Base-by-base conservation (phyloP, 371 early-diverging fungal genomes). In the Mucor irregularis region DNA sequence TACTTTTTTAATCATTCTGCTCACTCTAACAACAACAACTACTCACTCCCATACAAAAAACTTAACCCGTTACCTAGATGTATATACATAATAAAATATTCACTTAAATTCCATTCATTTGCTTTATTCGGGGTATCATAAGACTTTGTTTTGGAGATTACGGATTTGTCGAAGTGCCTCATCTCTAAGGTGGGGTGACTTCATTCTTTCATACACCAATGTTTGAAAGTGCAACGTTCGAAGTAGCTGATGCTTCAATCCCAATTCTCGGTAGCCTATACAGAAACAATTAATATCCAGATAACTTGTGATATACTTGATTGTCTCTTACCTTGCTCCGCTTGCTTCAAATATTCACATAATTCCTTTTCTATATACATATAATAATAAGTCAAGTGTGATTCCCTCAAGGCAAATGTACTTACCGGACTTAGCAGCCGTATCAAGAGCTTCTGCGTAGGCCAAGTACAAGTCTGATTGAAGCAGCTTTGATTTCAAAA, bases 401-500 rank as follows among this genome's bases (percentile, higher is more conserved):
- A 8, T 21, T 39, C 8, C 21, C 21, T 21, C 5, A n/a, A n/a
- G n/a, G n/a, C n/a, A 19, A 1, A 16, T 6, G 21, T 24, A 31
- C 40, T 30, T 25, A 39, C 48, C 29, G 33, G 17, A 22, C 14
- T 13, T 28, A 40, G 17, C 26, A 2, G 39, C 16, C 30, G 24
- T 14, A 29, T 52, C 52, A 11, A 40, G 39, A 16, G 42, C 52
- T 21, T 40, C 39, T 10, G 52, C 52, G 50, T 68, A 68, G 4
- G 56, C 53, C 16, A 61, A 45, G 22, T 53, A 55, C 11, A 68
- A 42, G 25, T 66, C 56, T 5, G 62, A 53, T 22, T 62, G 45
- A 2, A 66, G 33, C 33, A 37, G 29, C 13, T 54, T 39, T 13
- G 62, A 55, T 21, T 63, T 52, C 33, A 53, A 46, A n/a, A 63